Evolutionary conservation across 129 eudicot genomes (phyloP), one percentile per base, ranked within the genome.

Genomic region (Kitagawia praeruptora): DNA sequence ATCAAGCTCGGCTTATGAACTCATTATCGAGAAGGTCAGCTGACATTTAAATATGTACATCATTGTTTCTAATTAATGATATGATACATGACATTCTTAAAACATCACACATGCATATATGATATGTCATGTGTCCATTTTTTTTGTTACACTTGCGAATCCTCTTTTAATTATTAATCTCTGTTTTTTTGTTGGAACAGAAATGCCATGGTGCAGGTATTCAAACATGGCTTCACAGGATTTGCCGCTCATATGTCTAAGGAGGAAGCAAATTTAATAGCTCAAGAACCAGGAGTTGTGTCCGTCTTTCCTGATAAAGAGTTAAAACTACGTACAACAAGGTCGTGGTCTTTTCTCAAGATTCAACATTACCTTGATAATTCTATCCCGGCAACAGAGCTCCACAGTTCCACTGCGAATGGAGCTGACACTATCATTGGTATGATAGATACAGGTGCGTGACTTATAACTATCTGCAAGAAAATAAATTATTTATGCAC

Each of bases 341-440:
- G 87, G 73, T 94, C 98, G 56, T 94, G 98, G 98, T 97, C 92
- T 80, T 94, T 94, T 84, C 80, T 94, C 71, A 81, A 87, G 75
- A 79, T 81, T 74, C 89, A 88, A 82, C 89, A 12, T 85, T 72
- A 74, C 66, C 86, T 6, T 75, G 81, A 67, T 79, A 42, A 16
- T 84, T 82, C 69, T 77, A 79, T 51, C 74, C 25, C 42, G 0
- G 81, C 77, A 16, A 46, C 79, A 7, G 31, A 85, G 2, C 44
- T 18, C 25, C 84, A 80, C 70, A 73, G 31, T 4, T 42, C 86
- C 18, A 39, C 81, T 58, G 51, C 89, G 25, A 16, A 48, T 13
- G 88, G 82, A 54, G 78, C 84, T 25, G 97, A 90, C 77, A 76
- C 85, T 37, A 85, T 94, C 75, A 87, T 94, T 71, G 98, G 98